Evolutionary conservation across 2,329 filamentous ascomycete genomes (phyloP), one percentile per base, ranked within the genome.

Genomic region (Aspergillus awamori): DNA sequence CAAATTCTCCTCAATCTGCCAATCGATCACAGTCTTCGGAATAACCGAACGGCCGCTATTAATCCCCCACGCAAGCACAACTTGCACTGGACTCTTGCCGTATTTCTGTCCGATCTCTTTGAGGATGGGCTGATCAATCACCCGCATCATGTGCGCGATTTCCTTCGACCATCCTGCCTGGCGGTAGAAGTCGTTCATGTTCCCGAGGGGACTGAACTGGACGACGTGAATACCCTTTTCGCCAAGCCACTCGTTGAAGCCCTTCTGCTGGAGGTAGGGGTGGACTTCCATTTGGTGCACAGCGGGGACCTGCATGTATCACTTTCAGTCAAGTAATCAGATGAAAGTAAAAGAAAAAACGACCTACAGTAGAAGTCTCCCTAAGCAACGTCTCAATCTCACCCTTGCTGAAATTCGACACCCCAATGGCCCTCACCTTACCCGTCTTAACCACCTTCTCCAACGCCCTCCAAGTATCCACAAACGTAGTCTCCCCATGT

Each of bases 231-330:
- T 87, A 53, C 79, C 80, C 65, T 86, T 80, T 41, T 74, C 69
- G 33, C 80, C 73, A 70, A 82, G 84, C 72, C 80, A 84, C 11
- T 80, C 74, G 2, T 85, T 70, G 8, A 89, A 76, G 5, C 81
- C 76, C 6, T 61, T 65, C 8, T 66, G 63, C 13, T 63, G 59
- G 2, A 89, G 77, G 71, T 87, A 88, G 0, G 86, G 86, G 67
- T 89, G 85, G 57, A 84, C 84, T 69, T 89, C 86, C 67, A 89
- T 85, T 72, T 89, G 86, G 72, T 89, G 88, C 63, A 85, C 81
- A 0, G 83, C 84, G 0, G 87, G 87, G 0, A 56, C 49, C 80
- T 74, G 53, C 70, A 72, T 1, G 13, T 8, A 48, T 10, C 20
- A 8, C 5, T 51, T 64, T 47, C 76, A 81, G 61, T 4, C 11